Evolutionary conservation across 1,139 yeast genomes (phyloP), one percentile per base, ranked within the genome.

Genomic region (Kazachstania sp.): DNA sequence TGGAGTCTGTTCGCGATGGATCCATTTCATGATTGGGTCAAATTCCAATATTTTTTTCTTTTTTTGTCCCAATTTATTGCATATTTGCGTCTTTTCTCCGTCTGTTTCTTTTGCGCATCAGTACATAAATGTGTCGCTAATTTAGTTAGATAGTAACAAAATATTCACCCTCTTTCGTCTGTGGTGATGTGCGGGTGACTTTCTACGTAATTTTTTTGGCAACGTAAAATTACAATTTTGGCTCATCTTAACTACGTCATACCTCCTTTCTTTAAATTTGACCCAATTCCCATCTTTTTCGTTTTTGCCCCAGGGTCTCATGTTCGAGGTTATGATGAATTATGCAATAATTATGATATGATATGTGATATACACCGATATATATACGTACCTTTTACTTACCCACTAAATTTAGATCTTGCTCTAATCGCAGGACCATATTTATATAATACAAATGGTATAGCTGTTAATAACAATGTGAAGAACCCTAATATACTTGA

Each of bases 401-500:
- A 44, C 5, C 43, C 46, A 26, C 39, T 31, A 20, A 44, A 46
- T 15, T 35, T 46, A 8, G 49, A 47, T 35, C 38, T 41, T 15
- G 41, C 28, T 30, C 49, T 32, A 23, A 47, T 31, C 4, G 15
- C 26, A 11, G 49, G 45, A 7, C 49, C 49, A 19, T 41, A 47
- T 26, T 38, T 44, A 30, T 47, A 47, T 7, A 47, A 28, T 3
- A 44, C 28, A 26, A 47, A 47, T 34, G 49, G 49, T 18, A 47
- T 44, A 16, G 41, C 39, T 12, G 49, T 30, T 16, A 47, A 35
- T 9, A 38, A 44, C n/a, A 47, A 37, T 6, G 47, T 28, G 41
- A 44, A 39, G 29, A 47, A 47, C 8, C 47, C 49, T 16, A 47
- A 15, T 12, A 47, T 41, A 13, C 46, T 43, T 3, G 45, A 47